Evolutionary conservation across 495 filamentous ascomycete genomes (phyloP).

Genomic region (Aspergillus mulundensis): DNA sequence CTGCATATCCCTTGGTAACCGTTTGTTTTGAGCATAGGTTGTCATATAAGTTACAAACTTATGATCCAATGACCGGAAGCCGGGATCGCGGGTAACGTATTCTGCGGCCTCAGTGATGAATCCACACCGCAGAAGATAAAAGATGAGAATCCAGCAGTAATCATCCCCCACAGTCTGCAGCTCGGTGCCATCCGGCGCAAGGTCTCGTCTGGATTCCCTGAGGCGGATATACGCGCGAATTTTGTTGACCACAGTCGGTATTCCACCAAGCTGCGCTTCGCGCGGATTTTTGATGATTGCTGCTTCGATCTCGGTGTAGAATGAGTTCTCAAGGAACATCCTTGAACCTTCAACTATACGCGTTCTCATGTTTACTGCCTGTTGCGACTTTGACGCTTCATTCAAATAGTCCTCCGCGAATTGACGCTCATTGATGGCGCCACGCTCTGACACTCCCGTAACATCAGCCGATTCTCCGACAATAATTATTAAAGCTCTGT

Average conservation of each 20-base stretch:
- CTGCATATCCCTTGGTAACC: slow-evolving; percentile 71
- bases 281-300: slow-evolving; percentile 75
- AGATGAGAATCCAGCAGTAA: slow-evolving; percentile 90
- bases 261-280: slow-evolving; percentile 85
- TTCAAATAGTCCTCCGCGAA: slow-evolving; percentile 72
- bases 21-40: slow-evolving; percentile 65
- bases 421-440: slow-evolving; percentile 66
- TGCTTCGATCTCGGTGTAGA: slow-evolving; percentile 68
- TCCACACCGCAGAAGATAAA: slow-evolving; percentile 84
- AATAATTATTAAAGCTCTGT: slow-evolving; percentile 71
- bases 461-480: slow-evolving; percentile 59
- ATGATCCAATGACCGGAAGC: slow-evolving; percentile 85
- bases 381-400: slow-evolving; percentile 57
- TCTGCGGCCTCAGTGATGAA: slow-evolving; percentile 77
- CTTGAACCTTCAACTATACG: slow-evolving; percentile 74
- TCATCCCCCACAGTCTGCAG: slow-evolving; percentile 69
- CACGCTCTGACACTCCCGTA: slow-evolving; percentile 47
- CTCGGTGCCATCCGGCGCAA: slow-evolving; percentile 68
- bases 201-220: slow-evolving; percentile 67
- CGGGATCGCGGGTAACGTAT: slow-evolving; percentile 75
- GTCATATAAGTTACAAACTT: slow-evolving; percentile 87
- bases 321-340: slow-evolving; percentile 66
- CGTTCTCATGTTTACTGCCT: slow-evolving; percentile 60
- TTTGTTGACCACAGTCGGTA: slow-evolving; percentile 82
- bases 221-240: slow-evolving; percentile 87